Evolutionary conservation across 2,329 filamentous ascomycete species (phyloP).

Genomic region (Talaromyces pinophilus): DNA sequence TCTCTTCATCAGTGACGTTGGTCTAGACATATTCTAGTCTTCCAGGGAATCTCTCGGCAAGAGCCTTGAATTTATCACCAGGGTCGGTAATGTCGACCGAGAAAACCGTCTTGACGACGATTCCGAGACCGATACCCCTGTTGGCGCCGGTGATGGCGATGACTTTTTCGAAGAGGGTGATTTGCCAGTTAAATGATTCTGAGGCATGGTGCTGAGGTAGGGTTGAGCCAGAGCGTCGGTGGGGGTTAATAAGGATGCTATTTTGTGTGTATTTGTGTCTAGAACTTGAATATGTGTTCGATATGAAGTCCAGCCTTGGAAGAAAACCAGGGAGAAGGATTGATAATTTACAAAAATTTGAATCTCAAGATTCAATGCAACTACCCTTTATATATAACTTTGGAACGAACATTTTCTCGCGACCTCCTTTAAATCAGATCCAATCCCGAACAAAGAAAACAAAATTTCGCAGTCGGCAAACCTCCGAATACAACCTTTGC

Average conservation of each 20-base stretch:
- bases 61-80: not conserved
- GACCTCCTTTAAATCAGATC: not conserved
- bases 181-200: not conserved
- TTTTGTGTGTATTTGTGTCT: not conserved
- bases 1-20: not conserved
- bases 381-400: not conserved
- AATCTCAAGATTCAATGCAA: not conserved
- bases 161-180: not conserved
- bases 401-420: not conserved
- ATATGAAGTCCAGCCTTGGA: too few species aligned
- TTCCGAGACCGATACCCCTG: not conserved
- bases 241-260: not conserved
- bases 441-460: not conserved
- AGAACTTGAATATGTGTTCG: not conserved
- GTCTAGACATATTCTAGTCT: not conserved
- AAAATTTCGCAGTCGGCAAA: not conserved
- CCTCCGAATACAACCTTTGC: not conserved
- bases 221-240: not conserved
- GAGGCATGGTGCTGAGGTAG: not conserved
- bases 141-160: not conserved
- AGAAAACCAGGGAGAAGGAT: not conserved
- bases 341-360: not conserved
- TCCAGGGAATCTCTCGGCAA: not conserved
- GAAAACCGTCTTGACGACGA: not conserved
- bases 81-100: not conserved